Evolutionary conservation across 495 filamentous ascomycete species (phyloP).

Genomic region (Tuber umbilicatum): DNA sequence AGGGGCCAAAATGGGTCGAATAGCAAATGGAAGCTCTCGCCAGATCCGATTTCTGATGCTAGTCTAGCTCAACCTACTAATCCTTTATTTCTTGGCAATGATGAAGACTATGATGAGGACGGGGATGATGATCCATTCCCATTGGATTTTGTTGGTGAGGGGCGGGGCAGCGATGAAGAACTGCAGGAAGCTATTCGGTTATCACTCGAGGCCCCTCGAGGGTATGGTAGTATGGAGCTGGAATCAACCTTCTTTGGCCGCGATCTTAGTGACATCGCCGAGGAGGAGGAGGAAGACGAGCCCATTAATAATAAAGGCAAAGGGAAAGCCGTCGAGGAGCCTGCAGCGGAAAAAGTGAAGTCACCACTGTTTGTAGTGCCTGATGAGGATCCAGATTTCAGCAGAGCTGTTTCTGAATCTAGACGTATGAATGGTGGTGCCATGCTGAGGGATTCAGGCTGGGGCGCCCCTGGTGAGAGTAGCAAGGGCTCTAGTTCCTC

Average conservation of each 20-base stretch:
- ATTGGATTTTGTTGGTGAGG: constrained; percentile 14
- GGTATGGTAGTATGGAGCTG: constrained; percentile 29
- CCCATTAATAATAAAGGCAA: constrained; percentile 32
- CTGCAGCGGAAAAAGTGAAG: neutral
- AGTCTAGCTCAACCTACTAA: constrained; percentile 15
- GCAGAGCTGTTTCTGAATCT: constrained; percentile 51
- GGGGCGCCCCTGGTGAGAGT: constrained; percentile 41
- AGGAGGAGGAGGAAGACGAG: constrained; percentile 30
- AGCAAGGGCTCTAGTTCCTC: constrained; percentile 36
- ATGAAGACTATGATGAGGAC: constrained; percentile 28
- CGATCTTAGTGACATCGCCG: constrained; percentile 33
- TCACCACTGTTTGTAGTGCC: constrained; percentile 26
- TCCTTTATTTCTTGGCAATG: constrained; percentile 30
- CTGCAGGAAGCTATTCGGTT: constrained; percentile 74
- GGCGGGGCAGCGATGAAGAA: constrained; percentile 55
- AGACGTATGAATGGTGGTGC: constrained; percentile 46
- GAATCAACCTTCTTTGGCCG: constrained; percentile 41
- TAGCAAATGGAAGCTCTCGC: neutral
- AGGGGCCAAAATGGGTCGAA: constrained; percentile 25
- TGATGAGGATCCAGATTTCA: constrained; percentile 48
- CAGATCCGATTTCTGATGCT: neutral
- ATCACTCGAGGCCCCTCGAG: constrained; percentile 52
- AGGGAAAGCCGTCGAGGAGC: constrained; percentile 33
- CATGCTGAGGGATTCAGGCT: constrained; percentile 43
- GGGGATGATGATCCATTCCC: constrained; percentile 12